Evolutionary conservation across 345 rosid species (phyloP).

Genomic region (Aquilaria sinensis): DNA sequence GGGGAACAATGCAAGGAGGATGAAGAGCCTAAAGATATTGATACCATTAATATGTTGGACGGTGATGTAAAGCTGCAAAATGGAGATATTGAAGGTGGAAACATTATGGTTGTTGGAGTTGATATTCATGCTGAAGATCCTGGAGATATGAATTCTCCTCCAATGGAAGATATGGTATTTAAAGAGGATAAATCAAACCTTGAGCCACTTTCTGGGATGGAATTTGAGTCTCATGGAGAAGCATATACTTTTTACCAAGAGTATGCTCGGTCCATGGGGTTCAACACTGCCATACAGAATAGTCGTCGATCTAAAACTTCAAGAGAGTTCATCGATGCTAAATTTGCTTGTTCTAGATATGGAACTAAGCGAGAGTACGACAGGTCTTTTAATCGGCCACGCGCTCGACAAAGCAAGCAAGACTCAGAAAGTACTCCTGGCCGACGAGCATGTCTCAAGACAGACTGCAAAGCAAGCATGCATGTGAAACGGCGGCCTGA

Average conservation of each 20-base stretch:
- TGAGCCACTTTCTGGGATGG: constrained; percentile 60
- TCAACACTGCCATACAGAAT: constrained; percentile 62
- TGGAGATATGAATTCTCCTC: constrained; percentile 24
- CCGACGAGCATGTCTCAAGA: constrained; percentile 47
- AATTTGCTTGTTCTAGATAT: constrained; percentile 74
- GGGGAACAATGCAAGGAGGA: constrained; percentile 54
- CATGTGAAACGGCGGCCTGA: constrained; percentile 74
- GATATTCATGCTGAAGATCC: constrained; percentile 29
- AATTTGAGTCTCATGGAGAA: constrained; percentile 62
- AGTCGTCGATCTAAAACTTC: constrained; percentile 67
- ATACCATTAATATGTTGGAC: constrained; percentile 24
- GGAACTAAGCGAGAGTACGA: constrained; percentile 61
- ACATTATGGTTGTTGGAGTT: constrained; percentile 27
- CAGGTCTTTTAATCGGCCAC: constrained; percentile 47
- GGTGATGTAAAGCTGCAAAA: constrained; percentile 33
- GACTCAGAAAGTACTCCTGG: constrained; percentile 52
- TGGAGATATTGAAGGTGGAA: constrained; percentile 33
- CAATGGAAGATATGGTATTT: constrained; percentile 25
- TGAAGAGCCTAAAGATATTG: constrained; percentile 42
- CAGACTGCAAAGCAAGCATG: constrained; percentile 78
- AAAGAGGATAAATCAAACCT: constrained; percentile 34
- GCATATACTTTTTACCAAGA: constrained; percentile 72
- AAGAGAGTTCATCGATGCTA: constrained; percentile 64
- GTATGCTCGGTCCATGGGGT: constrained; percentile 60
- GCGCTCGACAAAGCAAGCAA: constrained; percentile 56